These are phyloP conservation scores for Aureobasidium sp. DNA, from an alignment of 2,329 filamentous ascomycete genomes.

Conservation along the genomic window DNA sequence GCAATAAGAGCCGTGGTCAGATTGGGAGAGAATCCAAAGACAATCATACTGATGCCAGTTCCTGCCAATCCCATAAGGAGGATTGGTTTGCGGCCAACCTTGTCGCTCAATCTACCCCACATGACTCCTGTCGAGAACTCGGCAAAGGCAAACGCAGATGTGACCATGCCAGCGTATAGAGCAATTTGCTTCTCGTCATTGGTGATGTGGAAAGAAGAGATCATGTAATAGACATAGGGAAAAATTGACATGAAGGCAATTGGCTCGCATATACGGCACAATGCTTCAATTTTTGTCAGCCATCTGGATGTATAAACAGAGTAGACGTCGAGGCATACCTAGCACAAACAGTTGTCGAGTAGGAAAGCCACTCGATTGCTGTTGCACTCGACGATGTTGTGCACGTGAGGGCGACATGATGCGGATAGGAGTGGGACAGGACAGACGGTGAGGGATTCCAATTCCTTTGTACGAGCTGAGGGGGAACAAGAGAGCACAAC, in stretches of 20 bases:
- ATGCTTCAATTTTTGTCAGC: slow-evolving; percentile 44
- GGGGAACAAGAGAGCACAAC: slow-evolving; percentile 4
- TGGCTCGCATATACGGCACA: slow-evolving; percentile 94
- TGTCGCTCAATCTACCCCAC: slow-evolving; percentile 90
- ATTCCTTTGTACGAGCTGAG: slow-evolving; percentile 6
- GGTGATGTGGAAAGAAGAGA: slow-evolving; percentile 81
- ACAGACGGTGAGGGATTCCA: neutral
- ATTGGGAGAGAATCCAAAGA: slow-evolving; percentile 84
- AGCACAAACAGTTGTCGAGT: slow-evolving; percentile 49
- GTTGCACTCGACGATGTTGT: slow-evolving; percentile 7
- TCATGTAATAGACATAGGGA: slow-evolving; percentile 97
- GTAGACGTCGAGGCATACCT: slow-evolving; percentile 32
- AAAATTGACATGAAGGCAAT: slow-evolving; percentile 99
- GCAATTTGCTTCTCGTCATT: slow-evolving; percentile 72
- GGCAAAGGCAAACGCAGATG: slow-evolving; percentile 89
- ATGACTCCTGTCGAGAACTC: slow-evolving; percentile 89
- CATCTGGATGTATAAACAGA: neutral
- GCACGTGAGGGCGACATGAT: slow-evolving; percentile 9
- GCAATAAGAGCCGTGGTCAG: slow-evolving; percentile 77
- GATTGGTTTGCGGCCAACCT: slow-evolving; percentile 84
- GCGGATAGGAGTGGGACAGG: neutral
- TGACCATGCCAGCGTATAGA: slow-evolving; percentile 91
- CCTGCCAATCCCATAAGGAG: slow-evolving; percentile 82
- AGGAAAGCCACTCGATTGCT: slow-evolving; percentile 41
- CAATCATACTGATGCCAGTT: slow-evolving; percentile 83